Base-by-base conservation (phyloP, 2,329 filamentous ascomycete genomes). In the Chaetomiaceae sp. region DNA sequence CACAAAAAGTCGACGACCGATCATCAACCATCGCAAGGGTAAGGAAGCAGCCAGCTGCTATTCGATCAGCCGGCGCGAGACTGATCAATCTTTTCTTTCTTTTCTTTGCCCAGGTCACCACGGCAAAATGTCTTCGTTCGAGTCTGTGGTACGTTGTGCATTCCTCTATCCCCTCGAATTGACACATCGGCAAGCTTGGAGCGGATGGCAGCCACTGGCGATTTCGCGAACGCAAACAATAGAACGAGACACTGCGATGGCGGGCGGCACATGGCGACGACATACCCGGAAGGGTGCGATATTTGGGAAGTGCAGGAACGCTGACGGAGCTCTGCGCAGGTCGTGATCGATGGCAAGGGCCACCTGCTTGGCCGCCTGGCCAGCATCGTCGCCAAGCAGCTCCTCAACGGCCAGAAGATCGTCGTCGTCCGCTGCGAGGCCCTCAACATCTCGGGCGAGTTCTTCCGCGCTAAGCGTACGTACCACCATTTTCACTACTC, bases 401-500 rank as follows among this genome's bases (percentile, higher is more conserved):
- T 97, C 68, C 87, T 97, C 65, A 94, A 84, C 75, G 91, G 91
- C 72, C 91, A 97, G 81, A 97, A 97, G 86, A 94, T 98, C 71
- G 91, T 97, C 67, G 79, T 98, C 65, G 93, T 98, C 72, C 88
- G 93, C 81, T 94, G 87, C 77, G 93, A 98, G 79, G 89, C 88
- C 66, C 84, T 98, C 74, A 98, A 98, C 85, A 98, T 98, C 83
- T 98, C 93, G 63, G 93, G 93, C 78, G 93, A 97, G 81, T 98
- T 98, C 88, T 98, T 98, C 87, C 89, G 93, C 74, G 84, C 91
- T 64, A 98, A 98, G 86, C 86, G 93, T 98, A 95, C 75, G 91
- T 95, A 67, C 57, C 57, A 58, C 56, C 53, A n/a, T 56, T 52
- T n/a, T 45, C 37, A 45, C 52, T 32, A 4, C 10, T 44, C 42